Percentiles rank a stretch among this genome's conserved stretches.
These are phyloP conservation scores for Dryas drummondii DNA, from an alignment of 306 rosid species.

Conservation along the genomic window DNA sequence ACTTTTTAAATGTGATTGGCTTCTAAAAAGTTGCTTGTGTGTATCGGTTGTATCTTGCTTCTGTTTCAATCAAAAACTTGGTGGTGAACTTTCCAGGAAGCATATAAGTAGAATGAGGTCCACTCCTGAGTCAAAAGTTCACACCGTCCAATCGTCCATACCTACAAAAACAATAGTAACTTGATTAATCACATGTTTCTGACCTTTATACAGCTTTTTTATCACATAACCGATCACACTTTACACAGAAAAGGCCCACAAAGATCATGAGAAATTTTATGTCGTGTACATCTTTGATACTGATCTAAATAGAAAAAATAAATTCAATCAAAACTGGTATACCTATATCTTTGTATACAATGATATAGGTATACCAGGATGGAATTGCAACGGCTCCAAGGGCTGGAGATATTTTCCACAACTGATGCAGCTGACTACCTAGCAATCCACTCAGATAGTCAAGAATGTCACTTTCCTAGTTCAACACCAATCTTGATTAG, in stretches of 20 bases:
- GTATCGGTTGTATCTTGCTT: constrained; percentile 33
- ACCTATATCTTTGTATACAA: background rate
- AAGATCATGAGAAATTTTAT: background rate
- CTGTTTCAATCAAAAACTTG: constrained; percentile 41
- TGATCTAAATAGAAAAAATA: background rate
- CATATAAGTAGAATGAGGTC: constrained; percentile 27
- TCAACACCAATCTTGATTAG: background rate
- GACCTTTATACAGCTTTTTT: constrained; percentile 19
- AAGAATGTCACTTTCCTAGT: constrained; percentile 38
- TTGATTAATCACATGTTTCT: background rate
- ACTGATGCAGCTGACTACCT: constrained; percentile 29
- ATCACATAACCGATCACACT: constrained; percentile 3
- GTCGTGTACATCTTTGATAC: background rate
- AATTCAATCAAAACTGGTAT: background rate
- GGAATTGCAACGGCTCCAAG: constrained; percentile 45
- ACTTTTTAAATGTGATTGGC: constrained; percentile 28
- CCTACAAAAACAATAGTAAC: constrained; percentile 26
- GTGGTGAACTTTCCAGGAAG: constrained; percentile 32
- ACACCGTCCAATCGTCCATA: constrained; percentile 30
- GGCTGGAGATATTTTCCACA: constrained; percentile 37
- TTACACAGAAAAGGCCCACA: constrained; percentile 12
- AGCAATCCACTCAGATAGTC: constrained; percentile 31
- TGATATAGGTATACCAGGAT: constrained; percentile 28
- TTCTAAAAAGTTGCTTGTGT: constrained; percentile 24
- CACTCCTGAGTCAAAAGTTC: constrained; percentile 22